Percentiles rank a stretch among this genome's conserved stretches.
Evolutionary conservation across 768 basidiomycete genomes (phyloP).

Genomic region (Dentipellis sp.): DNA sequence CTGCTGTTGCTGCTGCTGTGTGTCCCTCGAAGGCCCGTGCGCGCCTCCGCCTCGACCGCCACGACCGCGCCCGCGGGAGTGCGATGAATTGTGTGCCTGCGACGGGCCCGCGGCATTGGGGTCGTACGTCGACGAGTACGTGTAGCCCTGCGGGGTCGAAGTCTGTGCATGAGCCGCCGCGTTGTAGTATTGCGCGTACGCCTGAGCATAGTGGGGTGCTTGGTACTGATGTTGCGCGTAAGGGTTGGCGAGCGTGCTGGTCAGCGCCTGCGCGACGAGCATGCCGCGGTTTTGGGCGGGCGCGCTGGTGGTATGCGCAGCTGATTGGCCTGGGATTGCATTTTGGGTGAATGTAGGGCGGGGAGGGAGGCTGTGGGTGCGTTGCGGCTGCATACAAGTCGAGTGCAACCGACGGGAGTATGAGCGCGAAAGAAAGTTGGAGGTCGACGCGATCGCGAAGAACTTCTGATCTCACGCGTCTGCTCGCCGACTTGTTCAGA

Average conservation of each 20-base stretch:
- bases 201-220: constrained; percentile 26
- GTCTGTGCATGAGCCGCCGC: constrained; percentile 3
- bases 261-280: constrained; percentile 16
- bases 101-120: constrained; percentile 1
- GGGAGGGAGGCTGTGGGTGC: neutral
- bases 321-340: neutral
- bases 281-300: neutral
- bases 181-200: constrained; percentile 15
- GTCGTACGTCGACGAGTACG: constrained; percentile 24
- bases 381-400: neutral
- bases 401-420: too few species aligned
- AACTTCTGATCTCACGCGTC: too few species aligned
- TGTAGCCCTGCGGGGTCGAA: constrained; percentile 24
- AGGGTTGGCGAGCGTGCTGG: constrained; percentile 20
- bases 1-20: neutral
- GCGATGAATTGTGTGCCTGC: constrained; percentile 1
- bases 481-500: too few species aligned
- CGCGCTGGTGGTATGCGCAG: neutral
- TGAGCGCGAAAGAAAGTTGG: too few species aligned
- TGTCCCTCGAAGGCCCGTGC: neutral
- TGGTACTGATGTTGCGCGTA: constrained; percentile 17
- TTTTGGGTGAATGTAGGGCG: neutral
- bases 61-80: too few species aligned
- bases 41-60: neutral
- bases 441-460: too few species aligned